These are phyloP conservation scores for Colletotrichum plurivorum DNA, from an alignment of 2,329 filamentous ascomycete species.

Conservation along the genomic window DNA sequence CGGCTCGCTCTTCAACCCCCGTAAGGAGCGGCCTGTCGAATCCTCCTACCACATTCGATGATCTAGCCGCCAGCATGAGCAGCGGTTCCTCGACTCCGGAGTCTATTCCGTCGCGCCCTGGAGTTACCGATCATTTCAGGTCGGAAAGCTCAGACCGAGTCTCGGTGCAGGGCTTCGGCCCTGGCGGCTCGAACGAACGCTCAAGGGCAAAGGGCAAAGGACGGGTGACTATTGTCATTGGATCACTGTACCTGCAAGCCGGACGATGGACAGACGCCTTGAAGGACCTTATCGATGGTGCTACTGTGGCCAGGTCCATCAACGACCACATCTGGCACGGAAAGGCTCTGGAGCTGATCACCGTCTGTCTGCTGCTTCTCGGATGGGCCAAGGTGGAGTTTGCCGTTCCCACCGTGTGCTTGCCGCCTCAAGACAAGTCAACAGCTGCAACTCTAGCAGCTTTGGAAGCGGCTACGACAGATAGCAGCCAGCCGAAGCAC, in stretches of 20 bases:
- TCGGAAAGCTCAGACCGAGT: conserved; percentile 69
- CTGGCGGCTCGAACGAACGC: conserved; percentile 80
- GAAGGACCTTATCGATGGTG: conserved; percentile 85
- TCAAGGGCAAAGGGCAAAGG: conserved; percentile 86
- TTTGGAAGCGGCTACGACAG: conserved; percentile 47
- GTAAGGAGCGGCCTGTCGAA: conserved; percentile 63
- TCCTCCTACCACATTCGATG: conserved; percentile 65
- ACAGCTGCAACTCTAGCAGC: conserved; percentile 40
- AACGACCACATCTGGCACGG: conserved; percentile 98
- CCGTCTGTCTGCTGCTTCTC: conserved; percentile 86
- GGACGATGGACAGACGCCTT: conserved; percentile 93
- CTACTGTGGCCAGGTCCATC: conserved; percentile 80
- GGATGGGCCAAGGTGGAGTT: conserved; percentile 90
- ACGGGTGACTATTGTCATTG: conserved; percentile 83
- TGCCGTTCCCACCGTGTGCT: conserved; percentile 74
- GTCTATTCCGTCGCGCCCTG: conserved; percentile 53
- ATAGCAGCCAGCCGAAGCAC: conserved; percentile 65
- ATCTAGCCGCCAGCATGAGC: conserved; percentile 54
- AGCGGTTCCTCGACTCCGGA: conserved; percentile 59
- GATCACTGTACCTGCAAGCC: conserved; percentile 88
- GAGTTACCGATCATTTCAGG: conserved; percentile 60
- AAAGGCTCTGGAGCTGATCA: conserved; percentile 90
- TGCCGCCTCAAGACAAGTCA: conserved; percentile 64
- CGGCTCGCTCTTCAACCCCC: conserved; percentile 66
- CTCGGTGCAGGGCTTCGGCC: conserved; percentile 79